A percentile compares a stretch with the other conserved stretches of the same genome.
These are phyloP conservation scores for Umbelopsis isabellina DNA, from an alignment of 192 early-diverging fungal genomes.

Conservation along the genomic window DNA sequence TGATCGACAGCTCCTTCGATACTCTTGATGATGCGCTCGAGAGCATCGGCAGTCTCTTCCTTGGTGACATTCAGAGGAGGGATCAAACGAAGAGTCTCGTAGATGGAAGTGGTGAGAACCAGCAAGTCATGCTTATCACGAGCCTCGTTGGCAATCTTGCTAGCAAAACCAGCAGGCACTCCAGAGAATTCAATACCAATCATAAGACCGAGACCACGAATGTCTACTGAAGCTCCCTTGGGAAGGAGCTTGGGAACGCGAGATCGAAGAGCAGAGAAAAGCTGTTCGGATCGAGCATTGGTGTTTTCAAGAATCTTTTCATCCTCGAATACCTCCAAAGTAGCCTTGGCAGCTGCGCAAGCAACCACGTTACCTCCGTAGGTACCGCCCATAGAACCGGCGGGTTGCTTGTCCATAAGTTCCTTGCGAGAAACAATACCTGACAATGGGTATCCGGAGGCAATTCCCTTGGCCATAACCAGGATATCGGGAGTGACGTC, in stretches of 20 bases:
- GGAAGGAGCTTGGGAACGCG: slow-evolving; percentile 37
- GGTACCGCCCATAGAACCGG: slow-evolving; percentile 52
- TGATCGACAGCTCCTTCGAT: slow-evolving; percentile 29
- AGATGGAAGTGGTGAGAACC: slow-evolving; percentile 47
- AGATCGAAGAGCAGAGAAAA: slow-evolving; percentile 34
- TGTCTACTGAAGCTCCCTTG: slow-evolving; percentile 36
- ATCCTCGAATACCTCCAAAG: slow-evolving; percentile 45
- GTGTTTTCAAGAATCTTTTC: slow-evolving; percentile 45
- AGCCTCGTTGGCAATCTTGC: slow-evolving; percentile 28
- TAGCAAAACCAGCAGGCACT: slow-evolving; percentile 39
- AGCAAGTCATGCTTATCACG: slow-evolving; percentile 43
- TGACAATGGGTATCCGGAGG: slow-evolving; percentile 46
- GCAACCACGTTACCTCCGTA: slow-evolving; percentile 44
- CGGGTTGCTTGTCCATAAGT: slow-evolving; percentile 44
- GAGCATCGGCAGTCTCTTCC: slow-evolving; percentile 41
- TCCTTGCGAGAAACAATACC: slow-evolving; percentile 45
- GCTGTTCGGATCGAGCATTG: slow-evolving; percentile 44
- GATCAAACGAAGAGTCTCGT: slow-evolving; percentile 48
- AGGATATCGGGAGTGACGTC: slow-evolving; percentile 44
- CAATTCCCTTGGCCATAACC: slow-evolving; percentile 53
- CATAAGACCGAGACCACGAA: slow-evolving; percentile 50
- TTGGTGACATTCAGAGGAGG: slow-evolving; percentile 47
- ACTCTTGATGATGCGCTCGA: slow-evolving; percentile 32
- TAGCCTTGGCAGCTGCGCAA: slow-evolving; percentile 50
- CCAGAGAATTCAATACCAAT: slow-evolving; percentile 47